Base-by-base conservation (phyloP, 495 filamentous ascomycete genomes). In the Podospora sp. region DNA sequence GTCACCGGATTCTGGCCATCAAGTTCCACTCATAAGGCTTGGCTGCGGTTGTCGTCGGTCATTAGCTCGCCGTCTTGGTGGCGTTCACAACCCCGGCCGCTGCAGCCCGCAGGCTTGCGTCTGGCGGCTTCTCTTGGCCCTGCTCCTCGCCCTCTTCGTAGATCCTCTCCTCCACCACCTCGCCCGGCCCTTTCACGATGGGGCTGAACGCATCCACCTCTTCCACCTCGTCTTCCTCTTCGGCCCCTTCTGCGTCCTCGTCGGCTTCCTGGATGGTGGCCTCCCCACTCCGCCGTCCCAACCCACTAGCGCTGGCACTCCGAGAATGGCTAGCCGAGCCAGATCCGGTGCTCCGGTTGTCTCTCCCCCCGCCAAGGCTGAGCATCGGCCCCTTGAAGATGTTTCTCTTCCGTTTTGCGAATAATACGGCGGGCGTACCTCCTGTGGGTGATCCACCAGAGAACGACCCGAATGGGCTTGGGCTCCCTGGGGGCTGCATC, bases 211-310 rank as follows among this genome's bases (percentile, higher is more conserved):
- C 75, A 12, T 92, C 89, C 7, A 91, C 89, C 74, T 92, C 89
- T 71, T 92, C 89, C 5, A 90, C 69, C 9, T 79, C 79, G 0
- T 82, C 80, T 1, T 80, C 81, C 1, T 66, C 71, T 16, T 69
- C 75, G 65, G 71, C 62, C 57, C 68, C 46, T 36, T 68, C 70
- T 29, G 70, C 75, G 0, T 75, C 91, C 66, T 91, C 87, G 35
- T 96, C 92, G 74, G 91, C 93, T 71, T 96, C 93, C 69, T 93
- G 90, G 64, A 96, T 96, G 40, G 94, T 90, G 70, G 88, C 80
- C 70, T 89, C 84, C 69, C 91, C 85, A 75, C 89, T 81, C 67
- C 87, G 75, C 52, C 84, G 75, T 56, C 82, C 77, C 70, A 84
- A 35, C 0, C 83, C 84, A 69, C 82, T 81, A 58, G 79, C 79